Evolutionary conservation across 257 asterid genomes (phyloP).

Genomic region (Solanum corneliomulleri): DNA sequence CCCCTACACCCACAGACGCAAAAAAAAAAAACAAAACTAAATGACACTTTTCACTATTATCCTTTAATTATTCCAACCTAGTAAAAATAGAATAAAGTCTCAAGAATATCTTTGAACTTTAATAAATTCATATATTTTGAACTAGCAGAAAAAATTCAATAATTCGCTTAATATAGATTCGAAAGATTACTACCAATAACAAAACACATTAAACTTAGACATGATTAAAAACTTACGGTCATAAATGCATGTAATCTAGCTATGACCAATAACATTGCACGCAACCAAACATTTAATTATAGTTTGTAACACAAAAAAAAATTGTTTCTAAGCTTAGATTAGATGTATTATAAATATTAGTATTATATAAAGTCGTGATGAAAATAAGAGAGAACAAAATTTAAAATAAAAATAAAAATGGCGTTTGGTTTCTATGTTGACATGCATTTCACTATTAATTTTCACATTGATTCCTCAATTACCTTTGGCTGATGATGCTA

Average conservation of each 20-base stretch:
- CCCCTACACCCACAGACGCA: too few relatives aligned
- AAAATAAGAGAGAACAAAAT: not conserved
- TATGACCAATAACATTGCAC: not conserved
- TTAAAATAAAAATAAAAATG: not conserved
- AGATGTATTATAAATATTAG: not conserved
- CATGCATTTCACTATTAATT: not conserved
- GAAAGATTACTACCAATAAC: not conserved
- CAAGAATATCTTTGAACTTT: too few relatives aligned
- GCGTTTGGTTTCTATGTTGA: not conserved
- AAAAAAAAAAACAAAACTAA: too few relatives aligned
- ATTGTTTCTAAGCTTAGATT: not conserved
- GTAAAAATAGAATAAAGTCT: too few relatives aligned
- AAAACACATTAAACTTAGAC: not conserved
- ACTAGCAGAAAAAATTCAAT: too few relatives aligned
- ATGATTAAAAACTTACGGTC: not conserved
- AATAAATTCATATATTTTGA: too few relatives aligned
- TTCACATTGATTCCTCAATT: not conserved
- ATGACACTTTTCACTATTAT: too few relatives aligned
- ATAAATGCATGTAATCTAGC: not conserved
- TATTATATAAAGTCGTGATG: not conserved
- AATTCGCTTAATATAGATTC: not conserved
- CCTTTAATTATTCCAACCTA: too few relatives aligned
- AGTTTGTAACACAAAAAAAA: not conserved
- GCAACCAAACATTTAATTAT: not conserved
- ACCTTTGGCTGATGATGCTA: not conserved